Percentiles rank a stretch among this genome's conserved stretches.
These are phyloP conservation scores for Chimonanthus praecox DNA, from an alignment of 164 flowering plant species.

Conservation along the genomic window DNA sequence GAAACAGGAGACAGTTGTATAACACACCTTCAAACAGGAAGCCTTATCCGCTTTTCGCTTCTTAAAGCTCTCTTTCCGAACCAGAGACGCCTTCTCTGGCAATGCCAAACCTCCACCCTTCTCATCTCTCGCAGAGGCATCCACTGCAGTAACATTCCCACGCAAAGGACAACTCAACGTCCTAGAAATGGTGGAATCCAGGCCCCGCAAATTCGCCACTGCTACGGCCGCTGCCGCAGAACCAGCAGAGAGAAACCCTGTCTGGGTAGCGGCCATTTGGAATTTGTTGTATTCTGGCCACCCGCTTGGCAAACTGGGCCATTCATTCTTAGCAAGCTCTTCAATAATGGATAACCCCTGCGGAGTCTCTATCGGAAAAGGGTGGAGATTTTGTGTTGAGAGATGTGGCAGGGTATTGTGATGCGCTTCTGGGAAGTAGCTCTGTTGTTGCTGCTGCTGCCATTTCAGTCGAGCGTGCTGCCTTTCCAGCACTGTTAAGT, in stretches of 20 bases:
- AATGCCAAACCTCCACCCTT: slow-evolving; percentile 10
- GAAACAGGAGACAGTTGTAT: neutral
- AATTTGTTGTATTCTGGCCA: slow-evolving; percentile 40
- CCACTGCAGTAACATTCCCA: slow-evolving; percentile 5
- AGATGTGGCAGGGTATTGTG: slow-evolving; percentile 21
- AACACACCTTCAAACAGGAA: slow-evolving; percentile 38
- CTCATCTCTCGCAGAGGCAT: neutral
- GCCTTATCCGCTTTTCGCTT: slow-evolving; percentile 58
- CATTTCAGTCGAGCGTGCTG: slow-evolving; percentile 52
- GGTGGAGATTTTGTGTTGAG: slow-evolving; percentile 12
- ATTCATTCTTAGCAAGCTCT: slow-evolving; percentile 37
- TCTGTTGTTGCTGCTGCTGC: slow-evolving; percentile 28
- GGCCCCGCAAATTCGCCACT: neutral
- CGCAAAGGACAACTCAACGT: slow-evolving; percentile 39
- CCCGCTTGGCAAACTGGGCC: slow-evolving; percentile 36
- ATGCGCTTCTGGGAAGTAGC: slow-evolving; percentile 23
- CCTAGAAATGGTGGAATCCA: slow-evolving; percentile 25
- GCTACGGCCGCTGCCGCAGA: neutral
- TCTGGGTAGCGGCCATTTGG: slow-evolving; percentile 8
- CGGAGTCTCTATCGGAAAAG: neutral
- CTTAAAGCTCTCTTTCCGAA: slow-evolving; percentile 45
- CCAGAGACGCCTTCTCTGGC: slow-evolving; percentile 26
- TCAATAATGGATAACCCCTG: slow-evolving; percentile 10
- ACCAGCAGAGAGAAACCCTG: slow-evolving; percentile 13
- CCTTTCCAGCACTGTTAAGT: slow-evolving; percentile 51